Percentiles rank a stretch among this genome's conserved stretches.
Conservation (phyloP, 176 grass and related monocot genomes). For the Aechmea fasciata region DNA sequence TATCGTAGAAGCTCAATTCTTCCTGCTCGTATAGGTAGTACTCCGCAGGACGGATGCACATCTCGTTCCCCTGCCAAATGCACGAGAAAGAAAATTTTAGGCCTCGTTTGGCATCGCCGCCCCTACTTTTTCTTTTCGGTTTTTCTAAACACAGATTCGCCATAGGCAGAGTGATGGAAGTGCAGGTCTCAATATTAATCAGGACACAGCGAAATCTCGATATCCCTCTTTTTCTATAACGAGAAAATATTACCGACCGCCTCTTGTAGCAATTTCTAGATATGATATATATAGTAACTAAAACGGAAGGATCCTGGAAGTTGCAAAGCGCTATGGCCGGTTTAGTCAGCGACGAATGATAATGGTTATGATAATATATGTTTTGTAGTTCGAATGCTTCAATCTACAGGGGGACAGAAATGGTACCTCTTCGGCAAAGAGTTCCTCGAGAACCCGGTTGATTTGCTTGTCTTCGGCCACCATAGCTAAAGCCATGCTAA, state of each 20-base stretch:
- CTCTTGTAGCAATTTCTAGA: too few species aligned
- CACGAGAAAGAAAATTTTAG: background rate
- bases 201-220: too few species aligned
- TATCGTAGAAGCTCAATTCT: conserved; percentile 88
- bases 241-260: too few species aligned
- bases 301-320: too few species aligned
- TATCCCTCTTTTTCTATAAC: too few species aligned
- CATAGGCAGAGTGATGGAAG: background rate
- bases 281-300: too few species aligned
- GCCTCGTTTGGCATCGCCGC: background rate
- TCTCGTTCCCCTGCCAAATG: conserved; percentile 74
- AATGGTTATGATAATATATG: background rate
- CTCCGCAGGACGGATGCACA: conserved; percentile 83
- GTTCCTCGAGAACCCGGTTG: conserved; percentile 90
- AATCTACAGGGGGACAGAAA: background rate
- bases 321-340: too few species aligned
- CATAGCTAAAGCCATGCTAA: conserved; percentile 99
- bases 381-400: background rate
- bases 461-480: conserved; percentile 99
- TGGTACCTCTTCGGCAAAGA: conserved; percentile 88
- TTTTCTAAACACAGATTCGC: background rate
- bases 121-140: background rate
- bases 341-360: too few species aligned
- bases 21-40: conserved; percentile 95
- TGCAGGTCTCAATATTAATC: background rate